These are phyloP conservation scores for Aspergillus novoparasiticus DNA, from an alignment of 2,329 filamentous ascomycete species.

Conservation along the genomic window DNA sequence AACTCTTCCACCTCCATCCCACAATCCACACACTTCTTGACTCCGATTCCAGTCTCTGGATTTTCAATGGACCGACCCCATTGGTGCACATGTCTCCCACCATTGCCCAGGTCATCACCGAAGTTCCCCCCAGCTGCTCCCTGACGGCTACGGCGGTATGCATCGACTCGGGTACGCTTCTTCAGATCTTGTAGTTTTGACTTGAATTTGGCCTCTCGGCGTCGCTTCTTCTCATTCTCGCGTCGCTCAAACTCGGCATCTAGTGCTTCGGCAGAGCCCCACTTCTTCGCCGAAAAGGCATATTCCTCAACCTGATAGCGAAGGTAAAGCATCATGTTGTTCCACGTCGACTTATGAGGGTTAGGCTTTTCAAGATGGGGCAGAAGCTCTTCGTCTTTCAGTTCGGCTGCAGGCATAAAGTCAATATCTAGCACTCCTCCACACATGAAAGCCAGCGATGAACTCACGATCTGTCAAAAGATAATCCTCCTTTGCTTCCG, in stretches of 20 bases:
- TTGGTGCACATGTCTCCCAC: constrained; percentile 82
- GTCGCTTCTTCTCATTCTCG: constrained; percentile 75
- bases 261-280: constrained; percentile 82
- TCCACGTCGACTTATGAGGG: constrained; percentile 93
- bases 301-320: constrained; percentile 94
- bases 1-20: constrained; percentile 52
- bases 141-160: constrained; percentile 73
- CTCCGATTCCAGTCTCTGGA: constrained; percentile 58
- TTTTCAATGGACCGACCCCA: constrained; percentile 68
- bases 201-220: constrained; percentile 91
- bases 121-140: constrained; percentile 59
- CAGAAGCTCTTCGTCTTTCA: constrained; percentile 83
- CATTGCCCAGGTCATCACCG: constrained; percentile 71
- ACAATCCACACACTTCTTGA: constrained; percentile 72
- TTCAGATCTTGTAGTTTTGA: constrained; percentile 87
- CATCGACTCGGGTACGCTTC: constrained; percentile 88
- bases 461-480: constrained; percentile 82
- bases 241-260: constrained; percentile 86
- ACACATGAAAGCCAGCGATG: background rate
- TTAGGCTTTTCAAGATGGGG: constrained; percentile 89
- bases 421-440: constrained; percentile 9
- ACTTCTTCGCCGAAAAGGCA: constrained; percentile 78
- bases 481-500: constrained; percentile 93
- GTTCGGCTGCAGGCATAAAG: constrained; percentile 63
- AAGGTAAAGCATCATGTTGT: constrained; percentile 98